phyloP scores from a whole-genome alignment of 768 basidiomycete species.

The Kwoniella bestiolae region DNA sequence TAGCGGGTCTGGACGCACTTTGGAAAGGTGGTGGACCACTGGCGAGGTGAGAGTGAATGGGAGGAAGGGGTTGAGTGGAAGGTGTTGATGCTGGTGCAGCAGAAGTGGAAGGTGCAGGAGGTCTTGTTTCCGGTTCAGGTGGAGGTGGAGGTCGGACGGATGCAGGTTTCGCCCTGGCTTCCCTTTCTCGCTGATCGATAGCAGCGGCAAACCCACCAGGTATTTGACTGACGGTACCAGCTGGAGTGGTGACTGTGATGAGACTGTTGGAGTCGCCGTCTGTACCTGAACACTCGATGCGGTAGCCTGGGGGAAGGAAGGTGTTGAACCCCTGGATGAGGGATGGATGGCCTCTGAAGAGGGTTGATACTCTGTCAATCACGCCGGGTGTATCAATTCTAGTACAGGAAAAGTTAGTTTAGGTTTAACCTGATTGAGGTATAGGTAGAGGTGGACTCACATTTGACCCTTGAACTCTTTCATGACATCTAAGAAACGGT shows the following conservation, averaged over 20 bases:
- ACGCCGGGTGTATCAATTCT: conserved; percentile 98
- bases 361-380: conserved; percentile 88
- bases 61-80: conserved; percentile 16
- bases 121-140: conserved; percentile 5
- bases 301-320: conserved; percentile 91
- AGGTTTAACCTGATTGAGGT: background rate
- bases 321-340: conserved; percentile 99
- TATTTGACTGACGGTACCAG: conserved; percentile 54
- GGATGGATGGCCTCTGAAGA: conserved; percentile 85
- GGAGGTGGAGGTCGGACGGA: conserved; percentile 6
- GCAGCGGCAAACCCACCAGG: conserved; percentile 52
- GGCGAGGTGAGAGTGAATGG: conserved; percentile 30
- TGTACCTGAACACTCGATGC: conserved; percentile 68
- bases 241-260: conserved; percentile 56
- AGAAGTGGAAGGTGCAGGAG: conserved; percentile 8
- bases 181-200: conserved; percentile 39
- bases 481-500: conserved; percentile 94
- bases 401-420: conserved; percentile 17
- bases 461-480: conserved; percentile 97
- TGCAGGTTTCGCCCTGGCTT: conserved; percentile 25
- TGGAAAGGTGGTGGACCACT: conserved; percentile 34
- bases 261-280: conserved; percentile 46
- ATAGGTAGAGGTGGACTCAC: conserved; percentile 38
- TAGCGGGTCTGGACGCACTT: conserved; percentile 3
- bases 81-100: conserved; percentile 4